Conservation (phyloP, 805 yeast species). For the Metschnikowia shivogae region DNA sequence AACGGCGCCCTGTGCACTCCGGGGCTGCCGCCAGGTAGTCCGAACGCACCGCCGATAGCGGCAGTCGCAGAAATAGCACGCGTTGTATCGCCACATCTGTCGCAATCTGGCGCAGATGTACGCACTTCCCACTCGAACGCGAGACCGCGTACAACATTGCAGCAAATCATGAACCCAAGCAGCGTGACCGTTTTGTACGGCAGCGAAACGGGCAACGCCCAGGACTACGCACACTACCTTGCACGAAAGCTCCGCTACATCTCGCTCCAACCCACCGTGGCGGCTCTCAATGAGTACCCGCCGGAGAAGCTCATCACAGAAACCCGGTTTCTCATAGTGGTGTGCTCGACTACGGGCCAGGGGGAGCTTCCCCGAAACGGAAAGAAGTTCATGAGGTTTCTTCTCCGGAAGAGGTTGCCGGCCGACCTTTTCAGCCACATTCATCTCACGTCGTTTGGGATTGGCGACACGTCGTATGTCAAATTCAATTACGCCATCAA, state of each 20-base stretch:
- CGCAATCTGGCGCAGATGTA: too few species aligned
- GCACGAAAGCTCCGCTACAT: constrained; percentile 52
- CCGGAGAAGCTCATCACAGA: constrained; percentile 48
- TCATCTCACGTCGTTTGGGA: constrained; percentile 70
- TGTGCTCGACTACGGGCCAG: constrained; percentile 93
- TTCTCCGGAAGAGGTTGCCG: constrained; percentile 64
- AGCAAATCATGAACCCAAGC: background rate
- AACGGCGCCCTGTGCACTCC: too few species aligned
- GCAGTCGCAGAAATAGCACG: too few species aligned
- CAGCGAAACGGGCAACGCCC: constrained; percentile 89
- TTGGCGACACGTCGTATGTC: constrained; percentile 92
- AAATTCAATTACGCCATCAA: constrained; percentile 83
- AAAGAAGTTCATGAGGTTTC: constrained; percentile 65
- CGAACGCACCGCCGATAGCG: too few species aligned
- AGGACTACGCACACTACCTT: constrained; percentile 72
- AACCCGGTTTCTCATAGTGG: constrained; percentile 44
- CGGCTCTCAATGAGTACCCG: constrained; percentile 58
- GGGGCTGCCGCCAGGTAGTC: too few species aligned
- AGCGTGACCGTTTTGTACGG: constrained; percentile 70
- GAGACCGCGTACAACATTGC: too few species aligned
- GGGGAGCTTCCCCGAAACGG: constrained; percentile 87
- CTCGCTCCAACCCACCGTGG: constrained; percentile 45
- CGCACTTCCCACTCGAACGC: too few species aligned
- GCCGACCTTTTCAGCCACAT: constrained; percentile 56
- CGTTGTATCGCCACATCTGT: too few species aligned